Conservation (phyloP, 2,329 filamentous ascomycete species). For the Thermothelomyces thermophilus region DNA sequence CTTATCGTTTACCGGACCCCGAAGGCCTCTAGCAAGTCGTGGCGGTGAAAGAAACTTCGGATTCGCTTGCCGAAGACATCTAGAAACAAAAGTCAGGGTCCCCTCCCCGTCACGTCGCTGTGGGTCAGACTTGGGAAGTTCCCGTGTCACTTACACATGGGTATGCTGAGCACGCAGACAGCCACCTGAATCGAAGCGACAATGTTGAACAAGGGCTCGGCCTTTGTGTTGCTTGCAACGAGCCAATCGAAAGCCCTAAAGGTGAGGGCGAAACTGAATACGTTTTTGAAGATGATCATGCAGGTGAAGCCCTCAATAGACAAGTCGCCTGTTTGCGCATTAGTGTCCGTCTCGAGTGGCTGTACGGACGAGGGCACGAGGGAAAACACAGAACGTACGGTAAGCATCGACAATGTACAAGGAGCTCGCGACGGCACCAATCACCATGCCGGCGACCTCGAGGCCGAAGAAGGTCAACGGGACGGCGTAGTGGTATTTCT, state of each 20-base stretch:
- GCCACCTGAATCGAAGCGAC: slow-evolving; percentile 72
- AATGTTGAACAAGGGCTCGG: slow-evolving; percentile 53
- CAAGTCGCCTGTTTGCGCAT: slow-evolving; percentile 54
- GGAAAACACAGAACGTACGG: slow-evolving; percentile 46
- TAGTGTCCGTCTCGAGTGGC: slow-evolving; percentile 6
- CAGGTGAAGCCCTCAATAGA: slow-evolving; percentile 85
- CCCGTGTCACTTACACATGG: slow-evolving; percentile 61
- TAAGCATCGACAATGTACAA: slow-evolving; percentile 92
- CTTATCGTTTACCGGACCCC: slow-evolving; percentile 23
- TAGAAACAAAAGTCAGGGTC: slow-evolving; percentile 30
- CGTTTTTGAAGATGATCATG: slow-evolving; percentile 88
- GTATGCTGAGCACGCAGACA: slow-evolving; percentile 67
- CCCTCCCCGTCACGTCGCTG: too few species aligned
- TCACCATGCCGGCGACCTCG: slow-evolving; percentile 83
- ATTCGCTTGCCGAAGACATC: slow-evolving; percentile 75
- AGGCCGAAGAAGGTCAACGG: slow-evolving; percentile 78
- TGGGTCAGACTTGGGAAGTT: neutral
- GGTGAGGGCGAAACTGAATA: slow-evolving; percentile 82
- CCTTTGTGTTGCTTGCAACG: slow-evolving; percentile 52
- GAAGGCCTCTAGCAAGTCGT: slow-evolving; percentile 58
- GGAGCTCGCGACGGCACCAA: slow-evolving; percentile 78
- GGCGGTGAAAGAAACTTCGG: slow-evolving; percentile 65
- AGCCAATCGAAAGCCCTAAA: slow-evolving; percentile 84
- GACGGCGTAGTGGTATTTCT: slow-evolving; percentile 62
- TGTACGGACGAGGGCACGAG: neutral